A percentile compares a stretch with the other conserved stretches of the same genome.
Conservation (phyloP, 768 basidiomycete genomes). For the Tricholoma terreum region DNA sequence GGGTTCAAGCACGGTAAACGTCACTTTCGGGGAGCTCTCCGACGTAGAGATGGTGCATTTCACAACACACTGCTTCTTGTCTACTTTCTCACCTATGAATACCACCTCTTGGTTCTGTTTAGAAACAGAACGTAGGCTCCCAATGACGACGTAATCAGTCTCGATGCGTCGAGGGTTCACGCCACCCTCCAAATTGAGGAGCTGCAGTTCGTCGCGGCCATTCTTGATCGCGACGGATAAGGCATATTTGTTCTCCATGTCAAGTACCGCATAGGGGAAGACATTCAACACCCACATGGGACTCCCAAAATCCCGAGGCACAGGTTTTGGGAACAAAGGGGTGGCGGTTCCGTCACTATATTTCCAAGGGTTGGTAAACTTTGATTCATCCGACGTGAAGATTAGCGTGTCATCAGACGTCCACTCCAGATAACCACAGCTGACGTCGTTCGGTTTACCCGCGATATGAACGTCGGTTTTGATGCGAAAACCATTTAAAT, state of each 20-base stretch:
- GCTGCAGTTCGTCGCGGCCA: constrained; percentile 38
- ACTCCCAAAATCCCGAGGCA: constrained; percentile 53
- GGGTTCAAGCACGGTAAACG: constrained; percentile 18
- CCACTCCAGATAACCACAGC: constrained; percentile 63
- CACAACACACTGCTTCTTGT: constrained; percentile 37
- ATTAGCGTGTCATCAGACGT: constrained; percentile 50
- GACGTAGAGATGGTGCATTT: constrained; percentile 28
- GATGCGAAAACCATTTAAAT: constrained; percentile 28
- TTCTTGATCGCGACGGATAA: constrained; percentile 40
- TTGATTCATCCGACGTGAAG: constrained; percentile 63
- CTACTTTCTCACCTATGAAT: constrained; percentile 44
- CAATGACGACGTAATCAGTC: constrained; percentile 42
- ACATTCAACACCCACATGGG: constrained; percentile 56
- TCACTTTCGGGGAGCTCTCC: constrained; percentile 13
- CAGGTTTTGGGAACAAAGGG: constrained; percentile 40
- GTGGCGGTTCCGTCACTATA: constrained; percentile 33
- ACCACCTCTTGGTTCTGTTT: constrained; percentile 29
- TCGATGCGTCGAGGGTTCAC: constrained; percentile 31
- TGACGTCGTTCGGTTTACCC: constrained; percentile 46
- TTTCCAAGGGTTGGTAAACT: constrained; percentile 66
- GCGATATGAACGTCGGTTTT: constrained; percentile 44
- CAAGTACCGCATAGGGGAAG: constrained; percentile 46
- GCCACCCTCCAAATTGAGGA: constrained; percentile 33
- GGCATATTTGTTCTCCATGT: constrained; percentile 29
- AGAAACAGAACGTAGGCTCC: constrained; percentile 33